These are phyloP conservation scores for Furcasterigmium sp. DNA, from an alignment of 2,329 filamentous ascomycete species.

Conservation along the genomic window DNA sequence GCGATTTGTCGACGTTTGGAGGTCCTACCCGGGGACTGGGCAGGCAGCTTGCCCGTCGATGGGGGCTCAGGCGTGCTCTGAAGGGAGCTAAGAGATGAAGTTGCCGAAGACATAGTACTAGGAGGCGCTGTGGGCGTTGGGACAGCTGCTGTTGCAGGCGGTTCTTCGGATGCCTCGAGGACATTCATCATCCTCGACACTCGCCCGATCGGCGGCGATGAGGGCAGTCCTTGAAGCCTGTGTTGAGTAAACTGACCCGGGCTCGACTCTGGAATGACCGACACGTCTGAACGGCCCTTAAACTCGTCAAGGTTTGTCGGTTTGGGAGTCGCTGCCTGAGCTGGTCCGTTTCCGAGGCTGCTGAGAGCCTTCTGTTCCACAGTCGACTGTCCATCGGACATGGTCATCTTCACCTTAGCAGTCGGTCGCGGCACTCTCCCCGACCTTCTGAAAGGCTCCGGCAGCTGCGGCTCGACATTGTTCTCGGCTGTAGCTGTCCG, in stretches of 20 bases:
- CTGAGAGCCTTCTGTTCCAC: not conserved
- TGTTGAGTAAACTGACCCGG: too few relatives aligned
- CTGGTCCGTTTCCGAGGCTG: not conserved
- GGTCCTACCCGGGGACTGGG: too few relatives aligned
- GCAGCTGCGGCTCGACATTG: not conserved
- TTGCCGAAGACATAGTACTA: too few relatives aligned
- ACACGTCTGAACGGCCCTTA: not conserved
- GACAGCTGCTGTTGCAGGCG: too few relatives aligned
- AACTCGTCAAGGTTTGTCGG: not conserved
- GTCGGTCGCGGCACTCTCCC: not conserved
- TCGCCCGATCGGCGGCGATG: conserved; percentile 4
- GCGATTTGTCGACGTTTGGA: too few relatives aligned
- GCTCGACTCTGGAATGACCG: conserved; percentile 2
- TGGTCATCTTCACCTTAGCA: not conserved
- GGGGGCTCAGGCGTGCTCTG: too few relatives aligned
- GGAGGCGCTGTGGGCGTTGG: too few relatives aligned
- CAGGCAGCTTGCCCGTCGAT: too few relatives aligned
- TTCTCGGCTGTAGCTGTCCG: not conserved
- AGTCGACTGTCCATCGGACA: not conserved
- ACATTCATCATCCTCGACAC: too few relatives aligned
- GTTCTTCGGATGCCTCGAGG: too few relatives aligned
- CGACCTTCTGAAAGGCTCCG: not conserved
- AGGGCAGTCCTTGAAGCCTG: not conserved
- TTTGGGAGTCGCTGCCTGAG: not conserved
- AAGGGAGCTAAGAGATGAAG: too few relatives aligned